phyloP scores from a whole-genome alignment of 2,329 filamentous ascomycete genomes.

The Boeremia exigua region DNA sequence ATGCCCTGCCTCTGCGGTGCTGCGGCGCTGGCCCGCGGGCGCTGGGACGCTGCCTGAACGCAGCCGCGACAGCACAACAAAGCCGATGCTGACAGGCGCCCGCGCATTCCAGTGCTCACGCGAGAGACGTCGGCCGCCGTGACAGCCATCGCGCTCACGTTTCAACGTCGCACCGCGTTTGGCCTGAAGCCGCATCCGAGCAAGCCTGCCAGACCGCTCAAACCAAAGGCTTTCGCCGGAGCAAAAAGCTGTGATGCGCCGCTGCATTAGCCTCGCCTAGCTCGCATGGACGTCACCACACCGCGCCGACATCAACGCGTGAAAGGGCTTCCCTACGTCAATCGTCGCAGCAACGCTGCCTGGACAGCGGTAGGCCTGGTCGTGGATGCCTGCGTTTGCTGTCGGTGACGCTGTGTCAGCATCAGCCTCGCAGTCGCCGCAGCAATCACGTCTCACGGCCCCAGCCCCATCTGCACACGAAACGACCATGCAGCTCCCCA shows the following conservation, averaged over 20 bases:
- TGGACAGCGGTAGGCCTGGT: not conserved
- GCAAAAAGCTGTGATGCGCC: slow-evolving; percentile 18
- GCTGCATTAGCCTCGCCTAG: slow-evolving; percentile 24
- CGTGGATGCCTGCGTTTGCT: slow-evolving; percentile 7
- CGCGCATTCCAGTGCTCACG: slow-evolving; percentile 12
- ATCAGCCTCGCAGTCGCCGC: slow-evolving; percentile 27
- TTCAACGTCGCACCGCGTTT: slow-evolving; percentile 14
- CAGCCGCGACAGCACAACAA: not conserved
- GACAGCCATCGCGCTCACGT: slow-evolving; percentile 14
- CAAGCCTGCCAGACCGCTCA: slow-evolving; percentile 11
- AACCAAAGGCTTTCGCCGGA: slow-evolving; percentile 9
- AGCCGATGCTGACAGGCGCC: not conserved
- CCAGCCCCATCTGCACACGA: slow-evolving; percentile 15
- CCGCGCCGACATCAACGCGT: slow-evolving; percentile 16
- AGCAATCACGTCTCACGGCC: slow-evolving; percentile 27
- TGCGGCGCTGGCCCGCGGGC: not conserved
- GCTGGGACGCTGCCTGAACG: not conserved
- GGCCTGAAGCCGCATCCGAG: slow-evolving; percentile 8
- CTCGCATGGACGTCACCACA: slow-evolving; percentile 31
- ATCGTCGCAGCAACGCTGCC: slow-evolving; percentile 1
- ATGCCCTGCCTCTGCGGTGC: not conserved
- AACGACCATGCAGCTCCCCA: slow-evolving; percentile 3
- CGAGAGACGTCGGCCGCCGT: not conserved
- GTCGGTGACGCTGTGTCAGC: slow-evolving; percentile 11
- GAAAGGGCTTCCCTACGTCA: slow-evolving; percentile 16